A percentile compares a stretch with the other conserved stretches of the same genome.
Conservation (phyloP, 768 basidiomycete species). For the Rhizopogon vinicolor region DNA sequence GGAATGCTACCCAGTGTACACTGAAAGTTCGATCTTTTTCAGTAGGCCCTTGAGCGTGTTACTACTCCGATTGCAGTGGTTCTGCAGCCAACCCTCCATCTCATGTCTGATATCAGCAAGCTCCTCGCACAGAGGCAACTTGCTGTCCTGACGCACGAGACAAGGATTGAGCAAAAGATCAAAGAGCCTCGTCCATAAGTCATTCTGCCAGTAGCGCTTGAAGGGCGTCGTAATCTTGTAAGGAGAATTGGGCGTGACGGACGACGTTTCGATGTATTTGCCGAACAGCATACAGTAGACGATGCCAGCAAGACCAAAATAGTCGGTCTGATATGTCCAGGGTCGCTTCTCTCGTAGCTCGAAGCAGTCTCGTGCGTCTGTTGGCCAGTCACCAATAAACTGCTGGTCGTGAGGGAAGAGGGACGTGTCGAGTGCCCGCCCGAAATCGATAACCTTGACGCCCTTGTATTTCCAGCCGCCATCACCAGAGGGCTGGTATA, state of each 20-base stretch:
- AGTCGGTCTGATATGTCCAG: conserved; percentile 97
- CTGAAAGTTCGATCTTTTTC: conserved; percentile 72
- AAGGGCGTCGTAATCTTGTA: conserved; percentile 74
- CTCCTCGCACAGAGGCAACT: conserved; percentile 71
- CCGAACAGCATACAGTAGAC: conserved; percentile 96
- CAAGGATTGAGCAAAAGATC: conserved; percentile 83
- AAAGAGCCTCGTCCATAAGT: conserved; percentile 82
- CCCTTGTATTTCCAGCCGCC: conserved; percentile 88
- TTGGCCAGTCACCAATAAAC: conserved; percentile 84
- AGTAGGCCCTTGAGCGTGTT: conserved; percentile 76
- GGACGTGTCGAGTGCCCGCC: conserved; percentile 85
- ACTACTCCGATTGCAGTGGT: conserved; percentile 82
- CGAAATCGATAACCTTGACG: conserved; percentile 93
- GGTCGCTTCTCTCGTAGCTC: conserved; percentile 80
- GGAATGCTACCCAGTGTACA: conserved; percentile 22
- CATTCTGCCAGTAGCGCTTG: conserved; percentile 93
- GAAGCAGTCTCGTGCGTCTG: conserved; percentile 87
- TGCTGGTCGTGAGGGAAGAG: conserved; percentile 76
- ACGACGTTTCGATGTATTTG: conserved; percentile 83
- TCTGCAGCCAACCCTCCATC: conserved; percentile 86
- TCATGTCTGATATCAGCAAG: conserved; percentile 60
- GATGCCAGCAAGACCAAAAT: conserved; percentile 92
- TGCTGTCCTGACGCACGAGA: conserved; percentile 47
- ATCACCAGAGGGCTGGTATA: conserved; percentile 75
- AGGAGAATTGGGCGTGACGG: conserved; percentile 36